These are phyloP conservation scores for Tulasnella sp. DNA, from an alignment of 768 basidiomycete genomes.

Conservation along the genomic window DNA sequence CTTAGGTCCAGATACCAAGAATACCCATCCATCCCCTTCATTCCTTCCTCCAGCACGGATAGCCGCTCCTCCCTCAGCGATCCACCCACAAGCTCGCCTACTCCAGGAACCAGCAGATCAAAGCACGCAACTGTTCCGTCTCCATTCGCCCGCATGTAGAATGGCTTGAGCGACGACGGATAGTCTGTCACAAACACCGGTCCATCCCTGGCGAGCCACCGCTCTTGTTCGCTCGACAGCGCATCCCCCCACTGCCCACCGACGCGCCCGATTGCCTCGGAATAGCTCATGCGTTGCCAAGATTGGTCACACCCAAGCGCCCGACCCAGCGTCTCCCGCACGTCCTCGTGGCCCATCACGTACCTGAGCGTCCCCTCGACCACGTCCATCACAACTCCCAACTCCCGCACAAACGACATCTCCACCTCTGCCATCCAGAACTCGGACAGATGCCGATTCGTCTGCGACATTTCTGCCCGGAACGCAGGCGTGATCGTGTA, in stretches of 20 bases:
- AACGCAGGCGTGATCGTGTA: constrained; percentile 93
- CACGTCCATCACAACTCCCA: constrained; percentile 42
- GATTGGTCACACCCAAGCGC: constrained; percentile 18
- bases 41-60: constrained; percentile 37
- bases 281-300: constrained; percentile 72
- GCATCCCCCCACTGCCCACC: constrained; percentile 54
- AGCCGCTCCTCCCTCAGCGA: constrained; percentile 70
- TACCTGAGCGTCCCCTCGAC: constrained; percentile 44
- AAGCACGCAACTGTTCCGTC: constrained; percentile 77
- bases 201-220: constrained; percentile 68
- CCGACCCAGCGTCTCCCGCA: not conserved
- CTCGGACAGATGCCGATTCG: constrained; percentile 85
- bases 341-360: constrained; percentile 23
- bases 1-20: constrained; percentile 68
- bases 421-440: constrained; percentile 99
- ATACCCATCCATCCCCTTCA: constrained; percentile 33
- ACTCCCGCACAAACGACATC: constrained; percentile 46
- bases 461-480: constrained; percentile 81
- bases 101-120: constrained; percentile 75
- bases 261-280: constrained; percentile 56
- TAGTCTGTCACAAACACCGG: constrained; percentile 92
- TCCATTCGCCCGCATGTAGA: constrained; percentile 81
- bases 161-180: constrained; percentile 72
- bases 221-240: constrained; percentile 85
- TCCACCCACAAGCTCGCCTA: constrained; percentile 88